Base-by-base conservation (phyloP, 331 rosid species). In the Phaseolus coccineus region DNA sequence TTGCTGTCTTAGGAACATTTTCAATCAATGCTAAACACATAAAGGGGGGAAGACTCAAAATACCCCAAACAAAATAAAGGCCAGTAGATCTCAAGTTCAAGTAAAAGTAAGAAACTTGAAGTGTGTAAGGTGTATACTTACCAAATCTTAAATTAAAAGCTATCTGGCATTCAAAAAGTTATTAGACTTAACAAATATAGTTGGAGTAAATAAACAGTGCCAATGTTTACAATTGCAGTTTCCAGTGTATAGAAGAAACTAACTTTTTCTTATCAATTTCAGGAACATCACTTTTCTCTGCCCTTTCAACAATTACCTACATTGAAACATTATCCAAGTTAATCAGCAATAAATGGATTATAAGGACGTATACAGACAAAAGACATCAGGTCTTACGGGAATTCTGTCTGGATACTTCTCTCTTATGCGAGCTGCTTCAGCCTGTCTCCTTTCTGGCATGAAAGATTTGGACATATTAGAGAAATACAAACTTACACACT, bases 221-320 rank as follows among this genome's bases (percentile, higher is more conserved):
- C 56, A 61, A 78, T 30, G 24, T 73, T 64, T 55, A 51, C 55
- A 52, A 25, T 66, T 6, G 27, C 11, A 62, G 12, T 57, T 47
- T 24, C 40, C 15, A 46, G 56, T 28, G 68, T 59, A 68, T 8
- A 63, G 73, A 22, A 24, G 47, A 77, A 77, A 85, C 96, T 73
- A 37, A 94, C 97, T 92, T 94, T 77, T 92, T 89, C 88, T 94
- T 94, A 56, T 88, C 93, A 74, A 92, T 89, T 74, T 92, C 94
- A 65, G 96, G 98, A 69, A 90, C 93, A 59, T 90, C 94, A 82
- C 87, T 92, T 88, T 94, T 90, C 47, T 88, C 92, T 74, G 93
- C 96, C 85, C 88, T 90, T 85, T 94, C 97, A 58, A 94, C 96
- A 76, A 94, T 90, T 81, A 94, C 97, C 98, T 92, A 69, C 84